phyloP scores from a whole-genome alignment of 192 early-diverging fungal genomes.

The Backusella circina region DNA sequence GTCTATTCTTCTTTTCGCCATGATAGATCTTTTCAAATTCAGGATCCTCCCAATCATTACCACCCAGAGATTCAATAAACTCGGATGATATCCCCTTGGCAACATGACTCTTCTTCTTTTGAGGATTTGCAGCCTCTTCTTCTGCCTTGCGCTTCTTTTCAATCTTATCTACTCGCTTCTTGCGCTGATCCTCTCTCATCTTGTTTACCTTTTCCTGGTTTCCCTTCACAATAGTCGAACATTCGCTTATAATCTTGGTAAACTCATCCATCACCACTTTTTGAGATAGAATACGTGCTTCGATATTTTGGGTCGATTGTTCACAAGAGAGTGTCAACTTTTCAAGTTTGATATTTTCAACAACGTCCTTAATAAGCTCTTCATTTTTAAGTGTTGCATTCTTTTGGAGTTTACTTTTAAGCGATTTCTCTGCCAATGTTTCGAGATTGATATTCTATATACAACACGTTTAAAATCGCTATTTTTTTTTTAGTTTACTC shows the following conservation, averaged over 20 bases:
- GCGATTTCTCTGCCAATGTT: constrained; percentile 5
- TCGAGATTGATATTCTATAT: constrained; percentile 19
- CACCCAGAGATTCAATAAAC: constrained; percentile 2
- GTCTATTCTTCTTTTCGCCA: constrained; percentile 27
- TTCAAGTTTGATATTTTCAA: neutral
- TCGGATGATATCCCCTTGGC: neutral
- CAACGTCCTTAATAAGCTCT: neutral
- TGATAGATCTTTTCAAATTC: constrained; percentile 37
- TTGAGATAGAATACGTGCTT: constrained; percentile 13
- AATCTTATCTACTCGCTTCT: neutral
- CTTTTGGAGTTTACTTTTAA: constrained; percentile 8
- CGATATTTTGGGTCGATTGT: constrained; percentile 1
- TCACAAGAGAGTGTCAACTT: neutral
- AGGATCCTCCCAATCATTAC: constrained; percentile 20
- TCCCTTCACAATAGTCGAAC: neutral
- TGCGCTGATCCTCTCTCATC: neutral
- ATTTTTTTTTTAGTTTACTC: neutral
- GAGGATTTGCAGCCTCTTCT: neutral
- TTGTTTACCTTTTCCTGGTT: constrained; percentile 3
- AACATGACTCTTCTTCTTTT: neutral
- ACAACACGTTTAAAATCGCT: neutral
- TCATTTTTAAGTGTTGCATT: constrained; percentile 6
- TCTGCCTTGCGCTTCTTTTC: constrained; percentile 7
- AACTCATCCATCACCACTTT: constrained; percentile 13
- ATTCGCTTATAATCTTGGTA: constrained; percentile 1